Conservation (phyloP, 2,329 filamentous ascomycete species). For the Paradendryphiella salina region DNA sequence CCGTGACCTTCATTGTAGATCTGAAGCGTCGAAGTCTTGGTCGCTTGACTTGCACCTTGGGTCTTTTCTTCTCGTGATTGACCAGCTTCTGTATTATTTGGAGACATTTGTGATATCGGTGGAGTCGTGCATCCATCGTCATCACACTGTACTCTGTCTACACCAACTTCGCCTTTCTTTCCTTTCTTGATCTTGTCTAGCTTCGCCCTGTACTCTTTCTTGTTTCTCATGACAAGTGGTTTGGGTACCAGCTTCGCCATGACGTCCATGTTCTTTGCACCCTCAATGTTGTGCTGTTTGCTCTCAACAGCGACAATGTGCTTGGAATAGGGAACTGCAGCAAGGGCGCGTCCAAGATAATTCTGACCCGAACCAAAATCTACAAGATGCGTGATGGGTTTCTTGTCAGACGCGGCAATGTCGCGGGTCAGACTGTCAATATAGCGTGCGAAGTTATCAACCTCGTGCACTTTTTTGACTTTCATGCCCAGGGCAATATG, state of each 20-base stretch:
- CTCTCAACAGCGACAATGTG: constrained; percentile 91
- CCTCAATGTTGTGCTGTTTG: constrained; percentile 80
- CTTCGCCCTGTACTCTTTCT: constrained; percentile 70
- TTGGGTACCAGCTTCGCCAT: constrained; percentile 74
- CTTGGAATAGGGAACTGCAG: constrained; percentile 80
- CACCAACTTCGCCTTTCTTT: constrained; percentile 39
- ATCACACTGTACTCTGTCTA: constrained; percentile 7
- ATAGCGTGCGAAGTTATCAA: constrained; percentile 85
- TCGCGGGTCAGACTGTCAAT: constrained; percentile 68
- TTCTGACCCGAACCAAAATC: constrained; percentile 98
- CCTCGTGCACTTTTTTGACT: constrained; percentile 92
- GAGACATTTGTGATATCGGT: neutral
- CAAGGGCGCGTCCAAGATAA: constrained; percentile 86
- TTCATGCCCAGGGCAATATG: constrained; percentile 89
- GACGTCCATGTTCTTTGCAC: constrained; percentile 83
- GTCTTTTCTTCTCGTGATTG: neutral
- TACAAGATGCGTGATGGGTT: constrained; percentile 76
- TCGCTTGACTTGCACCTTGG: constrained; percentile 7
- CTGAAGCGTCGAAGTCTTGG: constrained; percentile 42
- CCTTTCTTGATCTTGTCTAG: constrained; percentile 48
- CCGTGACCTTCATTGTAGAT: constrained; percentile 64
- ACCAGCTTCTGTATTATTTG: neutral
- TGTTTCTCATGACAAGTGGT: constrained; percentile 75
- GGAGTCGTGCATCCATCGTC: constrained; percentile 11
- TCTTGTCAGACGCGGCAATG: constrained; percentile 46